Percentiles rank a stretch among this genome's conserved stretches.
These are phyloP conservation scores for Apophysomyces elegans DNA, from an alignment of 371 early-diverging fungal genomes.

Conservation along the genomic window DNA sequence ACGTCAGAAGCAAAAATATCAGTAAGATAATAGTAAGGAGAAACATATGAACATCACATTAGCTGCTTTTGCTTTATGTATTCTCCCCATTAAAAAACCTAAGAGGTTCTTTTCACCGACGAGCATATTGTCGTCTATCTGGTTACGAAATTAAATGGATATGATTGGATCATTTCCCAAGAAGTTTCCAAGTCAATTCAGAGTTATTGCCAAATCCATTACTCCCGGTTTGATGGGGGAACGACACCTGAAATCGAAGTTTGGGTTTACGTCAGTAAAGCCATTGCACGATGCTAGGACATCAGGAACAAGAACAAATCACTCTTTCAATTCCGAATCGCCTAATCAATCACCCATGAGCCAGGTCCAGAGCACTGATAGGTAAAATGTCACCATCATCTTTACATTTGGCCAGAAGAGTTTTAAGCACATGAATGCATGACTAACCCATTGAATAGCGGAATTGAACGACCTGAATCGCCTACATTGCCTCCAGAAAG, in stretches of 20 bases:
- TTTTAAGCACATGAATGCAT: not conserved
- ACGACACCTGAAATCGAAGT: not conserved
- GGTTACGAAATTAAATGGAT: too few relatives aligned
- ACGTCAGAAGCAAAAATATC: too few relatives aligned
- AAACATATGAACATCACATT: too few relatives aligned
- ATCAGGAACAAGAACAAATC: not conserved
- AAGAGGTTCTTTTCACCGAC: too few relatives aligned
- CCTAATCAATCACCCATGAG: not conserved
- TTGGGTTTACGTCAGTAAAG: not conserved
- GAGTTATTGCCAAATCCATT: not conserved
- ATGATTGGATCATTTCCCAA: too few relatives aligned
- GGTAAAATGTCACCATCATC: not conserved
- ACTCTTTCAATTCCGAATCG: not conserved
- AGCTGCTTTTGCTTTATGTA: too few relatives aligned
- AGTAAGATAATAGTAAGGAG: too few relatives aligned
- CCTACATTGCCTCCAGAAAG: slow-evolving; percentile 23
- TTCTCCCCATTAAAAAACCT: too few relatives aligned
- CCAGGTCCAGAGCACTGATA: not conserved
- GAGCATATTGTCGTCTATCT: too few relatives aligned
- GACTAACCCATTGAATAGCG: not conserved
- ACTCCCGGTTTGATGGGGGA: not conserved
- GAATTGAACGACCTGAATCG: slow-evolving; percentile 18
- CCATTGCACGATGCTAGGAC: not conserved
- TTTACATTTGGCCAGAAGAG: not conserved
- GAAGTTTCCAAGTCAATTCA: not conserved